Evolutionary conservation across 2,329 filamentous ascomycete species (phyloP), one percentile per base, ranked within the genome.

Genomic region (Chaetomium olivaceum): DNA sequence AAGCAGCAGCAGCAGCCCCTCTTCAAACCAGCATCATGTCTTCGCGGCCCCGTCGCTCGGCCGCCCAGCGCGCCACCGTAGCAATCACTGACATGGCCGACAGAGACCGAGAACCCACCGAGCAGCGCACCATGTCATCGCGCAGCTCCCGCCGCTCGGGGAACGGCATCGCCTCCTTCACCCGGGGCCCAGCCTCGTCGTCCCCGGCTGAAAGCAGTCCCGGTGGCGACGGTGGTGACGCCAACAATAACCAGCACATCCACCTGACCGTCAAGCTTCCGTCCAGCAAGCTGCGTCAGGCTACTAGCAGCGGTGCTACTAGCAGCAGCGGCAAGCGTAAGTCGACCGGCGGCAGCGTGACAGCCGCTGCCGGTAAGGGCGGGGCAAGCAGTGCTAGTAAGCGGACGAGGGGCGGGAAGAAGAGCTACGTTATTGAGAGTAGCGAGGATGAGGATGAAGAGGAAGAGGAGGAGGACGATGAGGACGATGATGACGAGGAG

Each of bases 391-490:
- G 39, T 21, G 76, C 80, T 29, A 81, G 82, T 46, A 84, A 83
- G 71, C 80, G 85, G 58, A 69, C 73, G 6, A 85, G 83, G 65
- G 83, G 82, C 6, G 80, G 79, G 21, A 85, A 85, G 76, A 87
- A 87, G 76, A 87, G 81, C 70, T 87, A 87, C 62, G 83, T 86
- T 43, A 82, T 88, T 27, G 85, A 87, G 67, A 85, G 82, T 46
- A 80, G 77, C 9, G 74, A 74, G 5, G 80, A 78, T 19, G 79
- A 79, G 11, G 78, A 79, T 7, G 77, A 75, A 0, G 75, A 76
- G 57, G 73, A 73, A 11, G 36, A 27, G 3, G 55, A 57, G 9
- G 55, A 39, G 5, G 55, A 58, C 2, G 55, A 27, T 21, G 71
- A 73, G 25, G 72, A 70, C n/a, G 72, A 72, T 33, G 71, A 72